Conservation (phyloP, 2,329 filamentous ascomycete genomes). For the Fusarium sp. region DNA sequence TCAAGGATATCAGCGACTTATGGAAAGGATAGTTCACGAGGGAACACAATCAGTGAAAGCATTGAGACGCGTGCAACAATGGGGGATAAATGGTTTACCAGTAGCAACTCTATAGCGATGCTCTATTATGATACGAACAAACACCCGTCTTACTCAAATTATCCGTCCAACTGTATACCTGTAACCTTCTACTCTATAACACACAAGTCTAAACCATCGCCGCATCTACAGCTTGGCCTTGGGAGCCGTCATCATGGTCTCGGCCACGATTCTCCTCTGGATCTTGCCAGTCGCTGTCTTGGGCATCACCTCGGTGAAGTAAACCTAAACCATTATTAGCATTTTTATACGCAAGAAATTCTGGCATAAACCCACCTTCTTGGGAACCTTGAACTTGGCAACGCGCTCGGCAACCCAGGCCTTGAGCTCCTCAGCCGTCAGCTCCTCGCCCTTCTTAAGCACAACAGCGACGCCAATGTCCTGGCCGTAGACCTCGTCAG, state of each 20-base stretch:
- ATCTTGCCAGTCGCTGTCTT: slow-evolving; percentile 95
- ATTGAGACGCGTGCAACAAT: slow-evolving; percentile 10
- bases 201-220: slow-evolving; percentile 1
- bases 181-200: background rate
- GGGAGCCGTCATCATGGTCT: slow-evolving; percentile 76
- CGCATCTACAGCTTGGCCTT: slow-evolving; percentile 65
- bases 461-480: slow-evolving; percentile 83
- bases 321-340: slow-evolving; percentile 63
- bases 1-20: background rate
- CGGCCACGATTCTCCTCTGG: slow-evolving; percentile 85
- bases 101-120: slow-evolving; percentile 24
- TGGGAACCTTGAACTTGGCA: slow-evolving; percentile 87
- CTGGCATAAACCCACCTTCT: slow-evolving; percentile 68
- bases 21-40: background rate
- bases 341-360: background rate
- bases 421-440: slow-evolving; percentile 71
- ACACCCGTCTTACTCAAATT: slow-evolving; percentile 17
- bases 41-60: background rate
- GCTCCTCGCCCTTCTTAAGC: slow-evolving; percentile 70
- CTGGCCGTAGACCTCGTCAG: slow-evolving; percentile 85
- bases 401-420: slow-evolving; percentile 75
- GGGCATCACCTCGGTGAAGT: slow-evolving; percentile 85
- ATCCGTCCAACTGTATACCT: background rate
- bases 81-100: slow-evolving; percentile 6
- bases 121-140: slow-evolving; percentile 11